phyloP scores from a whole-genome alignment of 441 rosid species.

The Metrosideros polymorpha region DNA sequence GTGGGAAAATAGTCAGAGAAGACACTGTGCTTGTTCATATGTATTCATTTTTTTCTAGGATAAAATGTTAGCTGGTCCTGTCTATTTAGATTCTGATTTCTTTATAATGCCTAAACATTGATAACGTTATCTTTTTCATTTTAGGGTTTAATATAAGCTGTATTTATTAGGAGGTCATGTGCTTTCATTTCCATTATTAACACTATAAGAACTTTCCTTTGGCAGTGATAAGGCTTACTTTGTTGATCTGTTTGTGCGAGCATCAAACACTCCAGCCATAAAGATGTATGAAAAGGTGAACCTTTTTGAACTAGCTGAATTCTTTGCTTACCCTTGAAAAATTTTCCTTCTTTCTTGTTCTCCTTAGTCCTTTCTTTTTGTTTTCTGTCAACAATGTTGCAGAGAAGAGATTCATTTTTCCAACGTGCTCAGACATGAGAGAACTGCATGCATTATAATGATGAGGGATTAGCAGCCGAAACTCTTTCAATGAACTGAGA shows the following conservation, averaged over 20 bases:
- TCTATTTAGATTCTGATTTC: background rate
- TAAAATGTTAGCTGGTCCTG: background rate
- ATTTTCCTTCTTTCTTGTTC: background rate
- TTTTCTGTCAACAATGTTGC: background rate
- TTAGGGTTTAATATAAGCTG: background rate
- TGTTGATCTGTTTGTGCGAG: slow-evolving; percentile 94
- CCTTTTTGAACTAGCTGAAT: background rate
- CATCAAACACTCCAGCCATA: slow-evolving; percentile 89
- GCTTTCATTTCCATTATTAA: background rate
- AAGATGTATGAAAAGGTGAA: slow-evolving; percentile 97
- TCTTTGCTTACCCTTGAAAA: background rate
- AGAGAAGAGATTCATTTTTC: background rate
- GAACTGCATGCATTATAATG: background rate
- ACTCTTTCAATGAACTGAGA: background rate
- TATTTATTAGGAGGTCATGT: background rate
- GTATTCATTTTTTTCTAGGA: background rate
- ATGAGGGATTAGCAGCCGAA: background rate
- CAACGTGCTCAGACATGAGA: background rate
- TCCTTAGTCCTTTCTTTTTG: background rate
- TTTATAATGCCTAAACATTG: background rate
- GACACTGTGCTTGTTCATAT: background rate
- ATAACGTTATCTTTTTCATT: background rate
- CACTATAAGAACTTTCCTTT: slow-evolving; percentile 2
- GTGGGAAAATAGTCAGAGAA: background rate
- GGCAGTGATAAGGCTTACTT: slow-evolving; percentile 88